A percentile compares a stretch with the other conserved stretches of the same genome.
Evolutionary conservation across 2,329 filamentous ascomycete genomes (phyloP).

Genomic region (Trichoderma simmonsii): DNA sequence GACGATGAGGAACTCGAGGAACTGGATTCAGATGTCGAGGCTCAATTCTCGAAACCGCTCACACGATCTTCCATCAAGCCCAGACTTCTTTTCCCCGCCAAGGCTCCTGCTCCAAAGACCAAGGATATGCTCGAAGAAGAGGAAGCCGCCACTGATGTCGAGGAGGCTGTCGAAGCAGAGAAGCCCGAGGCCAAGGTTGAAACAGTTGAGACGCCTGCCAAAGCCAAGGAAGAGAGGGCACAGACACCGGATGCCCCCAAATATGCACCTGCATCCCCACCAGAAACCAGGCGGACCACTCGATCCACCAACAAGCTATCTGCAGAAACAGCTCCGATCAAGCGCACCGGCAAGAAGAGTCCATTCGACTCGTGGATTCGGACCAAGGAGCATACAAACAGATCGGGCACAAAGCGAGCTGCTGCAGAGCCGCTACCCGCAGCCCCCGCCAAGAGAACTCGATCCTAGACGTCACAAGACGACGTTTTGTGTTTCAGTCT

Average conservation of each 20-base stretch:
- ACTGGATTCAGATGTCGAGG: slow-evolving; percentile 35
- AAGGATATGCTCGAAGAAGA: slow-evolving; percentile 51
- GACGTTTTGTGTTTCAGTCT: neutral
- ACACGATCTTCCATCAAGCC: slow-evolving; percentile 70
- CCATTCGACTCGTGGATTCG: slow-evolving; percentile 68
- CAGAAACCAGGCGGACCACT: slow-evolving; percentile 59
- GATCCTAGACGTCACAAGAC: slow-evolving; percentile 27
- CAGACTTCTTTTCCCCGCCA: slow-evolving; percentile 64
- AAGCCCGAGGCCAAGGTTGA: slow-evolving; percentile 29
- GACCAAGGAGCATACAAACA: slow-evolving; percentile 55
- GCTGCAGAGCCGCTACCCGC: slow-evolving; percentile 31
- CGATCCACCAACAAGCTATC: slow-evolving; percentile 52
- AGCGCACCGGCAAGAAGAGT: slow-evolving; percentile 41
- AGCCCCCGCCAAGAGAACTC: slow-evolving; percentile 35
- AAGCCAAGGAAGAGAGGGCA: slow-evolving; percentile 28
- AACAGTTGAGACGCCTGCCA: slow-evolving; percentile 41
- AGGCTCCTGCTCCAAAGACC: slow-evolving; percentile 33
- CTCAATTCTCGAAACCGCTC: slow-evolving; percentile 43
- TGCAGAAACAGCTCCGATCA: slow-evolving; percentile 42
- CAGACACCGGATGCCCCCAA: slow-evolving; percentile 54
- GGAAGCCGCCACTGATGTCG: slow-evolving; percentile 58
- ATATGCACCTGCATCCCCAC: slow-evolving; percentile 59
- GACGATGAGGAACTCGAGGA: slow-evolving; percentile 29
- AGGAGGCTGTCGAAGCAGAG: slow-evolving; percentile 42
- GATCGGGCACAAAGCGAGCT: slow-evolving; percentile 43